phyloP scores from a whole-genome alignment of 108 stramenopile species.

The Skeletonema grethae region DNA sequence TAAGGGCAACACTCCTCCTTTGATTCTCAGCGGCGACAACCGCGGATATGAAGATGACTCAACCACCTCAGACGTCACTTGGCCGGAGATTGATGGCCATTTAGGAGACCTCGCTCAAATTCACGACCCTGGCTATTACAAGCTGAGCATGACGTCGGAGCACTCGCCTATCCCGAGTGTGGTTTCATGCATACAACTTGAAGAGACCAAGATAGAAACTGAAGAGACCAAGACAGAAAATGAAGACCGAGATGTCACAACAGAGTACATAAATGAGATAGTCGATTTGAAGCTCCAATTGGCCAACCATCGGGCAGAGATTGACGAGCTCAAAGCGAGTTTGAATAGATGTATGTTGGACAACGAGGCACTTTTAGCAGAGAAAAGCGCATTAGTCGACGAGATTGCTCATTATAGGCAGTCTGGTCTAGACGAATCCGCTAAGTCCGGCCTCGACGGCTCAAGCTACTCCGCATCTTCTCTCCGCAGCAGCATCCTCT shows the following conservation, averaged over 20 bases:
- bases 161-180: neutral
- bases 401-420: neutral
- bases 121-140: neutral
- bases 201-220: no score
- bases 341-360: neutral
- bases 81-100: neutral
- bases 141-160: neutral
- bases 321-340: neutral
- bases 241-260: neutral
- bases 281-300: slow-evolving; percentile 1
- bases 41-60: neutral
- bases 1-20: neutral
- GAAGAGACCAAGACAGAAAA: no score
- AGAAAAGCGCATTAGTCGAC: neutral
- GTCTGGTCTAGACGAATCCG: neutral
- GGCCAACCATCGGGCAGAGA: neutral
- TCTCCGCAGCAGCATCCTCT: neutral
- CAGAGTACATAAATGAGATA: neutral
- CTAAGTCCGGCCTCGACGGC: no score
- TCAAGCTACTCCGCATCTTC: neutral
- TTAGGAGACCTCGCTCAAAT: neutral
- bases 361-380: neutral
- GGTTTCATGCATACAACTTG: neutral
- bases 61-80: neutral
- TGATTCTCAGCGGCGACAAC: neutral